Evolutionary conservation across 164 flowering plant species (phyloP).

Genomic region (Amborella trichopoda): DNA sequence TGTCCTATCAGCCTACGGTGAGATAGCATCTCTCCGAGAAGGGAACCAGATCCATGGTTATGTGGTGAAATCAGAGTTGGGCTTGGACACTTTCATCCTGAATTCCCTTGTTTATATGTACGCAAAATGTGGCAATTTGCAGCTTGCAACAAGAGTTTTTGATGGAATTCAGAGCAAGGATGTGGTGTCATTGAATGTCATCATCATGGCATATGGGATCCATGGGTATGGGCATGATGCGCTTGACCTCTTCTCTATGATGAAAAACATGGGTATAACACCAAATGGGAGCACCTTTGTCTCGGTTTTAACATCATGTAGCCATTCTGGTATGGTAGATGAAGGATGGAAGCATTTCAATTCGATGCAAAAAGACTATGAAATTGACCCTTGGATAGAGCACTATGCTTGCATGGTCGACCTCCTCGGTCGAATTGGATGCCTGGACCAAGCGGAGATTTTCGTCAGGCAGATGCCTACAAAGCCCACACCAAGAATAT

Average conservation of each 20-base stretch:
- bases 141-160: conserved; percentile 27
- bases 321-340: conserved; percentile 41
- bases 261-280: conserved; percentile 25
- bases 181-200: conserved; percentile 56
- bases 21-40: conserved; percentile 27
- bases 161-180: conserved; percentile 31
- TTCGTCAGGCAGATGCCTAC: conserved; percentile 47
- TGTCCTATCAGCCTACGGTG: conserved; percentile 49
- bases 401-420: conserved; percentile 67
- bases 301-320: conserved; percentile 49
- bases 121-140: conserved; percentile 51
- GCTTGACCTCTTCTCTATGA: conserved; percentile 26
- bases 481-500: conserved; percentile 44
- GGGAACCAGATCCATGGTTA: conserved; percentile 45
- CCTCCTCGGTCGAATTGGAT: conserved; percentile 47
- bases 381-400: conserved; percentile 47
- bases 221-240: conserved; percentile 45
- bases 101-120: conserved; percentile 56
- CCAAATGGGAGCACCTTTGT: conserved; percentile 62
- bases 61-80: conserved; percentile 19
- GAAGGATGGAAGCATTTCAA: conserved; percentile 51
- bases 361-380: conserved; percentile 34
- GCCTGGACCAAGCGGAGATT: conserved; percentile 24
- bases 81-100: conserved; percentile 21
- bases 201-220: conserved; percentile 60